Evolutionary conservation across 768 basidiomycete species (phyloP), one percentile per base, ranked within the genome.

Genomic region (Mycena maculata): DNA sequence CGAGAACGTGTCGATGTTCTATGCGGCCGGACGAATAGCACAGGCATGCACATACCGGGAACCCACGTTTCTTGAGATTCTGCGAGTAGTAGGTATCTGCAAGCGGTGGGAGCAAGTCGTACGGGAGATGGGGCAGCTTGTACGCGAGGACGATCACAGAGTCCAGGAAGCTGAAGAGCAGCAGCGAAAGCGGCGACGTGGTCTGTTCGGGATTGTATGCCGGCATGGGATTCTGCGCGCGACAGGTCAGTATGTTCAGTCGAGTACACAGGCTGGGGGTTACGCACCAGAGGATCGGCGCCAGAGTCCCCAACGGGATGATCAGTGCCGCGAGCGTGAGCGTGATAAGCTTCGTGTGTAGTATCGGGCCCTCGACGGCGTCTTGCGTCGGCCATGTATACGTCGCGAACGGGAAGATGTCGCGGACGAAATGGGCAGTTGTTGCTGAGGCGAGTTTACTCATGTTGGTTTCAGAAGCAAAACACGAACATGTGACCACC

Each of bases 51-150:
- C 63, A 15, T 30, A 72, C 71, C 41, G 41, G 38, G 38, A 73
- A 73, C 2, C 67, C 56, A 18, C 65, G 53, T 27, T 23, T 57
- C 45, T 69, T 68, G 22, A 71, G 36, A 57, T 71, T 42, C 16
- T 28, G 59, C 2, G 70, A 31, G 20, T 25, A 1, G 42, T 71
- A 61, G 6, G 61, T 38, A 47, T 90, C 88, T 3, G 86, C 86
- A 75, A 92, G 86, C 3, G 87, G 88, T 11, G 90, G 90, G 41
- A 90, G 78, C 49, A 88, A 72, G 52, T 90, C 88, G 44, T 77
- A 76, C 0, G 83, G 72, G 1, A 89, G 72, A 72, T 86, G 86
- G 5, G 83, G 71, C 20, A 83, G 72, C 22, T 78, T 74, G 67
- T 81, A 80, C 2, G 83, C 86, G 10, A 75, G 70, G 54, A 77